phyloP scores from a whole-genome alignment of 2,329 filamentous ascomycete species.

The Cordyceps cateniannulata region DNA sequence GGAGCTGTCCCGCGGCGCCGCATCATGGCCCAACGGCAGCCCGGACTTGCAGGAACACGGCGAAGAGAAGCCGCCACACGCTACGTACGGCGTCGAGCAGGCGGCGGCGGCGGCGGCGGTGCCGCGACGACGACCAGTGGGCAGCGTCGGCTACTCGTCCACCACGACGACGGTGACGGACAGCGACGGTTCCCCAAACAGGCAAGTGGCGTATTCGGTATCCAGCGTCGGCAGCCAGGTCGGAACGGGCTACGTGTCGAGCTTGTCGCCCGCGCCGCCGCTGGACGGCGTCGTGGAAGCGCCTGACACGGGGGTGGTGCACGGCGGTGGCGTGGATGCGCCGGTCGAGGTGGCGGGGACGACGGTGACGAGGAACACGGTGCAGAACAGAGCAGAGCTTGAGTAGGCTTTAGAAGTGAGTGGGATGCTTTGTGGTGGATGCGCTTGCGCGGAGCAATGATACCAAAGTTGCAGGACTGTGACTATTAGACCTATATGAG shows the following conservation, averaged over 20 bases:
- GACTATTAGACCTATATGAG: too few relatives aligned
- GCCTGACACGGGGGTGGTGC: not conserved
- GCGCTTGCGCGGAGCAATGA: not conserved
- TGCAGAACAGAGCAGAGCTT: conserved; percentile 5
- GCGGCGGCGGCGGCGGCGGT: not conserved
- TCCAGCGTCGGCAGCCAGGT: not conserved
- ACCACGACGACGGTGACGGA: not conserved
- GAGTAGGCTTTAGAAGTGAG: not conserved
- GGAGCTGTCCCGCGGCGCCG: not conserved
- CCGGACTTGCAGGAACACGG: not conserved
- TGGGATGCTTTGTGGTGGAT: not conserved
- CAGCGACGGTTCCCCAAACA: not conserved
- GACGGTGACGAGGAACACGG: conserved; percentile 1
- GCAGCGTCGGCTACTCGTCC: not conserved
- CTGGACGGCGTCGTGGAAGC: conserved; percentile 1
- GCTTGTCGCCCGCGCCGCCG: not conserved
- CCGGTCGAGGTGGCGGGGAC: conserved; percentile 9
- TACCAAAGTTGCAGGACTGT: too few relatives aligned
- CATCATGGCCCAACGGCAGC: not conserved
- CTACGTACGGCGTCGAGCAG: not conserved
- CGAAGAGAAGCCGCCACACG: not conserved
- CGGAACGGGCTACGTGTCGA: not conserved
- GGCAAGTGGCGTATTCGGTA: conserved; percentile 2
- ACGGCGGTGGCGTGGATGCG: not conserved
- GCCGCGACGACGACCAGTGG: not conserved